A percentile compares a stretch with the other conserved stretches of the same genome.
Evolutionary conservation across 768 basidiomycete genomes (phyloP).

Genomic region (Boletus fagicola): DNA sequence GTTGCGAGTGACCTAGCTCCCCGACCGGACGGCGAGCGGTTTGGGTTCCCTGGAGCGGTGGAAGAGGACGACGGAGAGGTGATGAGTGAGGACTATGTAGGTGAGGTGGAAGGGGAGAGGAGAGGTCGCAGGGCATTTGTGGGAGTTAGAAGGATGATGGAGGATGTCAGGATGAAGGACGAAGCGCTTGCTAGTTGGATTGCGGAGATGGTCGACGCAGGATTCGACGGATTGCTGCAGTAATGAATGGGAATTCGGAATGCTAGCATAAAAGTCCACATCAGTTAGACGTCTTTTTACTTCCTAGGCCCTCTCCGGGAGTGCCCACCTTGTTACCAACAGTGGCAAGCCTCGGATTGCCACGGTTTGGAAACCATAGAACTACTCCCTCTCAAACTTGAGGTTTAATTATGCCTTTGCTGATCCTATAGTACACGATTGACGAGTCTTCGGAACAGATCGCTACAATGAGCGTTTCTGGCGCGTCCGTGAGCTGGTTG

Average conservation of each 20-base stretch:
- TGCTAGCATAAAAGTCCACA: slow-evolving; percentile 3
- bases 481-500: slow-evolving; percentile 16
- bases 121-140: slow-evolving; percentile 72
- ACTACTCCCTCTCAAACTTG: slow-evolving; percentile 39
- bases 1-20: slow-evolving; percentile 63
- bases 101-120: slow-evolving; percentile 66
- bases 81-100: slow-evolving; percentile 30
- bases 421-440: slow-evolving; percentile 82
- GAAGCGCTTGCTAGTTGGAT: slow-evolving; percentile 60
- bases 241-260: background rate
- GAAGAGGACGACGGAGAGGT: slow-evolving; percentile 76
- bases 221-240: slow-evolving; percentile 33
- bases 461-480: slow-evolving; percentile 59
- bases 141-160: slow-evolving; percentile 55
- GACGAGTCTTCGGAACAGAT: slow-evolving; percentile 78
- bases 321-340: background rate
- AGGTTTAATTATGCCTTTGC: slow-evolving; percentile 74
- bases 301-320: background rate
- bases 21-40: slow-evolving; percentile 77
- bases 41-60: slow-evolving; percentile 83
- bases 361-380: background rate
- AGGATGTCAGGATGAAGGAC: slow-evolving; percentile 64
- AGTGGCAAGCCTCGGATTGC: background rate
- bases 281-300: background rate
- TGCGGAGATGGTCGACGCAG: slow-evolving; percentile 57